A percentile compares a stretch with the other conserved stretches of the same genome.
These are phyloP conservation scores for Neurospora cerealis DNA, from an alignment of 495 filamentous ascomycete species.

Conservation along the genomic window DNA sequence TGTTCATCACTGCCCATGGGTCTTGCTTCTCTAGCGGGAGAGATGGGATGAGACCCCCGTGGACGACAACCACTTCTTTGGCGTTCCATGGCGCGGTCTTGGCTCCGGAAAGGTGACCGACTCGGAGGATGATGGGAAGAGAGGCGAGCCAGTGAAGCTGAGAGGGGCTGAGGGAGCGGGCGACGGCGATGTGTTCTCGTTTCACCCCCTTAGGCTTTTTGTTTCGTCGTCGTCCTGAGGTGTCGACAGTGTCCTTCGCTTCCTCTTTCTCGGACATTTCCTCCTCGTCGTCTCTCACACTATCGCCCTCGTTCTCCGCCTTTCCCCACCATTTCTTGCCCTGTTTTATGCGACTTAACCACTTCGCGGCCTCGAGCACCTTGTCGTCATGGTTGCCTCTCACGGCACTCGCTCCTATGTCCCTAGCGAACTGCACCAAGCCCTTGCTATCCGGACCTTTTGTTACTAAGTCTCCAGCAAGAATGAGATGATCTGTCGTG, in stretches of 20 bases:
- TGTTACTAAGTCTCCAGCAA: slow-evolving; percentile 76
- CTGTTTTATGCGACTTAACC: background rate
- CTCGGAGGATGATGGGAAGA: slow-evolving; percentile 64
- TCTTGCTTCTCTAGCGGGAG: slow-evolving; percentile 65
- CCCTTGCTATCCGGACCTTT: slow-evolving; percentile 80
- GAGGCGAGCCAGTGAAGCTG: slow-evolving; percentile 61
- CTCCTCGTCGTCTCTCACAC: slow-evolving; percentile 9
- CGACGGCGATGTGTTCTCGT: slow-evolving; percentile 23
- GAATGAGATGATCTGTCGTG: slow-evolving; percentile 62
- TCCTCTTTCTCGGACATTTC: slow-evolving; percentile 3
- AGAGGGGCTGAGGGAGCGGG: slow-evolving; percentile 25
- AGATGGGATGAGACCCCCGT: slow-evolving; percentile 73
- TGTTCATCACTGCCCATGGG: slow-evolving; percentile 77
- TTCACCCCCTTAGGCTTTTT: slow-evolving; percentile 5
- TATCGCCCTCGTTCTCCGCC: background rate
- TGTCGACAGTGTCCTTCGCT: background rate
- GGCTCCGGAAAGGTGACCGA: slow-evolving; percentile 43
- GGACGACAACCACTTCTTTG: slow-evolving; percentile 60
- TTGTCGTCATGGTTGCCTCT: slow-evolving; percentile 92
- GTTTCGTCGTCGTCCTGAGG: slow-evolving; percentile 12
- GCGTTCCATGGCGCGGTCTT: slow-evolving; percentile 30
- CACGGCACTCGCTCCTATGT: slow-evolving; percentile 63
- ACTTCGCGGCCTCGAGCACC: slow-evolving; percentile 35
- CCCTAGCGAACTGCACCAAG: slow-evolving; percentile 64
- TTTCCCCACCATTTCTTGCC: background rate